Conservation (phyloP, 176 grass and related monocot species). For the Puya raimondii region DNA sequence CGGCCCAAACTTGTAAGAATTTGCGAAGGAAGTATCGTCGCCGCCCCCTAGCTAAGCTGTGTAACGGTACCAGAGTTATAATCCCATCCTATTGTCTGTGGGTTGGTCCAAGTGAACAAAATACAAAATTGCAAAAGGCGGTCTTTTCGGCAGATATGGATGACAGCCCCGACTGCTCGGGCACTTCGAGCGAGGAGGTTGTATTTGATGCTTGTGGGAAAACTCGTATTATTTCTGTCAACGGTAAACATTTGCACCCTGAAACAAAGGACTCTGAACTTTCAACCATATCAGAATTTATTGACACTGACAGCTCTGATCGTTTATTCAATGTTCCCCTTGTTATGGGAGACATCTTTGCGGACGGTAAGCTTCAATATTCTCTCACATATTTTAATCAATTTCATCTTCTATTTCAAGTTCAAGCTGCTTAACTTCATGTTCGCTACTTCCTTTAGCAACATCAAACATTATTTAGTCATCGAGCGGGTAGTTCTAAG, state of each 20-base stretch:
- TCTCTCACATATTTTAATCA: slow-evolving; percentile 17
- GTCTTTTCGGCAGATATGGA: slow-evolving; percentile 25
- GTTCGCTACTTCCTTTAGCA: slow-evolving; percentile 1
- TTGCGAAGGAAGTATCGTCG: slow-evolving; percentile 65
- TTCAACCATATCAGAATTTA: slow-evolving; percentile 29
- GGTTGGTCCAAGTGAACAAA: slow-evolving; percentile 22
- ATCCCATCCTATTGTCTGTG: slow-evolving; percentile 67
- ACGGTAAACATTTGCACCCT: slow-evolving; percentile 17
- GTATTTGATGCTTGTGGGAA: slow-evolving; percentile 37
- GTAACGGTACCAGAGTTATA: slow-evolving; percentile 52
- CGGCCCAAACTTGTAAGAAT: slow-evolving; percentile 68
- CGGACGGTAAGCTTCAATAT: slow-evolving; percentile 45
- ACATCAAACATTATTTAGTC: not conserved
- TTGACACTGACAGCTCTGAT: slow-evolving; percentile 47
- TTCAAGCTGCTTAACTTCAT: not conserved
- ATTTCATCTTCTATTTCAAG: slow-evolving; percentile 5
- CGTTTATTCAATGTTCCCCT: slow-evolving; percentile 42
- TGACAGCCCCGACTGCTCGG: slow-evolving; percentile 52
- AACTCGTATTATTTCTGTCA: slow-evolving; percentile 25
- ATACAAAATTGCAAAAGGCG: slow-evolving; percentile 26
- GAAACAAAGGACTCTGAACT: slow-evolving; percentile 32
- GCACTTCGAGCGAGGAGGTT: slow-evolving; percentile 50
- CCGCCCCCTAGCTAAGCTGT: slow-evolving; percentile 49
- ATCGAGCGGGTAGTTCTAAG: not conserved
- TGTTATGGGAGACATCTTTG: slow-evolving; percentile 32